Base-by-base conservation (phyloP, 2,329 filamentous ascomycete species). In the Coleophoma crateriformis region DNA sequence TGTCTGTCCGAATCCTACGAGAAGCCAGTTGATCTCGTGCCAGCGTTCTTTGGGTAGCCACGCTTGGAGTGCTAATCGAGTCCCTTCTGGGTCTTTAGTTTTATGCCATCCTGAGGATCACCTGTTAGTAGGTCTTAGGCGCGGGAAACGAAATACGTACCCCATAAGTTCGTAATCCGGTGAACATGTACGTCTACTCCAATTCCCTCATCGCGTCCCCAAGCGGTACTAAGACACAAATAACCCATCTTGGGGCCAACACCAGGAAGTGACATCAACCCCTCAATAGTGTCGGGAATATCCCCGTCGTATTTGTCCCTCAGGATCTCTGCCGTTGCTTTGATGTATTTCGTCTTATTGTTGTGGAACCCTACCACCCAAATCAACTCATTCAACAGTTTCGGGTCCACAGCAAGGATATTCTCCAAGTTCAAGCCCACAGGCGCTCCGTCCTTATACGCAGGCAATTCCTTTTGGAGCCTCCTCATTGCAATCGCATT, bases 231-330 rank as follows among this genome's bases (percentile, higher is more conserved):
- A 74, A 88, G 76, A 58, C 81, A 85, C 3, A 89, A 71, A 63
- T 86, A 87, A 32, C 81, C 84, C 85, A 89, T 89, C 64, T 89
- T 89, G 0, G 85, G 85, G 0, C 85, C 85, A 0, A 89, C 85
- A 0, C 85, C 85, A 0, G 84, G 84, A 0, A 88, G 69, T 2
- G 75, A 76, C 54, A 81, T 79, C 13, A 89, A 67, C 0, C 81
- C 85, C 55, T 81, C 75, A 7, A 85, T 76, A 0, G 80, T 84
- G 45, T 81, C 73, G 0, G 85, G 85, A 48, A 89, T 88, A 57
- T 88, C 85, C 3, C 76, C 77, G 22, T 72, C 59, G 59, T 75
- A 83, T 45, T 79, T 65, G 54, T 85, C 79, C 12, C 75, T 70
- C 10, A 88, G 67, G 33, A 88, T 81, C 35, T 77, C 66, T 0